Base-by-base conservation (phyloP, 2,329 filamentous ascomycete genomes). In the Myotisia sp. region DNA sequence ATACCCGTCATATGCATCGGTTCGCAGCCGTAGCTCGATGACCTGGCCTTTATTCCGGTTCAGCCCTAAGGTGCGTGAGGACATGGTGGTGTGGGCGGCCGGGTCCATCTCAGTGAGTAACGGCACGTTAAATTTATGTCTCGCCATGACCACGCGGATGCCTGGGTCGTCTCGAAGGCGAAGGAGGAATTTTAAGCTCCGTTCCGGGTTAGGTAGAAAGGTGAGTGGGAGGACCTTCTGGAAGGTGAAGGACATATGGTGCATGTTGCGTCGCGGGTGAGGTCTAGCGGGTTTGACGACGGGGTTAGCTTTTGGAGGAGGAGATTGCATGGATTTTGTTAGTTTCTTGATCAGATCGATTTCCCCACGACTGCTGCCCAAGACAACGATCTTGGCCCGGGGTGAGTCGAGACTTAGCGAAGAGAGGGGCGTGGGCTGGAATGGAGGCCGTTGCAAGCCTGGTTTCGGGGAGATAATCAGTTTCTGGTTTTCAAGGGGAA, bases 91-190 rank as follows among this genome's bases (percentile, higher is more conserved):
- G 56, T 94, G 75, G 44, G 77, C 70, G 0, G 77, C 67, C 0
- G 90, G 90, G 47, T 98, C 81, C 87, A 98, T 95, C 59, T 98
- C 90, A 0, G 86, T 94, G 17, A 98, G 66, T 3, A 95, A 58
- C 0, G 78, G 78, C 1, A 98, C 90, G 13, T 70, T 72, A 63
- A 92, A 94, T 43, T 76, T 71, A 62, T 93, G 86, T 47, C 76
- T 76, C 10, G 70, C 65, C 90, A 98, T 98, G 1, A 75, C 70
- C 1, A 77, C 66, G 42, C 76, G 76, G 58, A 98, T 87, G 5
- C 90, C 90, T 0, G 82, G 76, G 54, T 98, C 90, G 40, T 78
- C 70, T 43, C 75, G 75, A 3, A 98, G 67, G 1, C 80, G 72
- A 52, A 79, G 66, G 2, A 98, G 70, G 46, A 87, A 83, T 1